Percentiles rank a stretch among this genome's conserved stretches.
These are phyloP conservation scores for Debaryomyces hansenii DNA, from an alignment of 805 yeast species.

Conservation along the genomic window DNA sequence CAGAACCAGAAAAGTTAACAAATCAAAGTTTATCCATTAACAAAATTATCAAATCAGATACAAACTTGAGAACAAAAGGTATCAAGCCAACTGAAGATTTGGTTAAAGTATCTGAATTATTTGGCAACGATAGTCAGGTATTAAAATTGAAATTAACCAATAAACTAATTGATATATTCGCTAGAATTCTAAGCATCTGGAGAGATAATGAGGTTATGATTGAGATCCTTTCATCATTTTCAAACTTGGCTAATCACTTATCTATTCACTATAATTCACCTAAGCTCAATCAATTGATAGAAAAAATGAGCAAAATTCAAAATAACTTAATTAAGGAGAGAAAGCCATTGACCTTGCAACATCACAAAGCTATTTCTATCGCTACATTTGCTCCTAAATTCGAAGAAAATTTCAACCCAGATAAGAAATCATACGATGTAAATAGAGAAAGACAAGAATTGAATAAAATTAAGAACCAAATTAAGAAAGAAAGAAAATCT, in stretches of 20 bases:
- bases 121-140: constrained; percentile 10
- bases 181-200: constrained; percentile 46
- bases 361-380: constrained; percentile 81
- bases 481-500: constrained; percentile 89
- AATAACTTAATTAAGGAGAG: constrained; percentile 24
- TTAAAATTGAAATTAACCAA: constrained; percentile 31
- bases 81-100: constrained; percentile 7
- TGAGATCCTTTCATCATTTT: constrained; percentile 57
- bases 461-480: constrained; percentile 75
- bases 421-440: constrained; percentile 85
- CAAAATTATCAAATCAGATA: constrained; percentile 8
- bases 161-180: constrained; percentile 32
- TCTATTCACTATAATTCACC: constrained; percentile 31
- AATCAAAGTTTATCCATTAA: constrained; percentile 7
- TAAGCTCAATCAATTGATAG: constrained; percentile 41
- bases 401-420: constrained; percentile 95
- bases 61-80: constrained; percentile 12
- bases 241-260: constrained; percentile 40
- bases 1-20: constrained; percentile 26
- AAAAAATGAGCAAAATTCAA: constrained; percentile 50
- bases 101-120: constrained; percentile 11
- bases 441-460: constrained; percentile 80
- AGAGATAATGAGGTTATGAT: constrained; percentile 60
- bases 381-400: constrained; percentile 85
- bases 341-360: constrained; percentile 75